Evolutionary conservation across 2,329 filamentous ascomycete species (phyloP).

Genomic region (Aspergillus ochraceoroseus): DNA sequence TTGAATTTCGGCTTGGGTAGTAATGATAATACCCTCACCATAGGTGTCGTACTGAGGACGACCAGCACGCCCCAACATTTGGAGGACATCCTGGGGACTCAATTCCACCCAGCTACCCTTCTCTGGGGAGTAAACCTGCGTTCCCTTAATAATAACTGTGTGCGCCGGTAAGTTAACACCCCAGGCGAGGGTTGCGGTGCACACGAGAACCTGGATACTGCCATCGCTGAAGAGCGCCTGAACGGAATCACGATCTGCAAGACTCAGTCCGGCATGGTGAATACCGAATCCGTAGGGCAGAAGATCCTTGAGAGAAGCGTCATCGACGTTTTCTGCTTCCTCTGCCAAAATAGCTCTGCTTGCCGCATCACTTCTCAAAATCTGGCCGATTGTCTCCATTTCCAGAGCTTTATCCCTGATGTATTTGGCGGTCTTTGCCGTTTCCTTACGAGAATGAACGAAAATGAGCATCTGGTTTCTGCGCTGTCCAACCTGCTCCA

Average conservation of each 20-base stretch:
- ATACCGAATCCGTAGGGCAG: slow-evolving; percentile 97
- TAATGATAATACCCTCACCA: slow-evolving; percentile 98
- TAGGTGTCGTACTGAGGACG: slow-evolving; percentile 96
- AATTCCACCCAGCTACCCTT: slow-evolving; percentile 98
- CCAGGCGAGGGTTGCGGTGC: slow-evolving; percentile 97
- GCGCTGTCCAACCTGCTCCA: slow-evolving; percentile 89
- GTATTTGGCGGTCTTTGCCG: slow-evolving; percentile 92
- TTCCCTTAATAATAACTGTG: slow-evolving; percentile 98
- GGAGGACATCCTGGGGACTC: slow-evolving; percentile 92
- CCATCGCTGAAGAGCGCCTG: slow-evolving; percentile 92
- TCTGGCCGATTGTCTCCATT: slow-evolving; percentile 92
- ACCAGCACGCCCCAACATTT: slow-evolving; percentile 97
- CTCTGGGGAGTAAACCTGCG: slow-evolving; percentile 94
- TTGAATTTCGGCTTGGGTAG: slow-evolving; percentile 87
- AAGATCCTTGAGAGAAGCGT: slow-evolving; percentile 86
- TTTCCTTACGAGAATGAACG: slow-evolving; percentile 96
- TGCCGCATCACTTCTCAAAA: slow-evolving; percentile 85
- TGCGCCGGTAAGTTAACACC: slow-evolving; percentile 97
- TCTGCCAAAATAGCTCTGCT: slow-evolving; percentile 83
- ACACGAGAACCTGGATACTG: slow-evolving; percentile 89
- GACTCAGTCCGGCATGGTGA: slow-evolving; percentile 94
- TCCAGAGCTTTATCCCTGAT: slow-evolving; percentile 97
- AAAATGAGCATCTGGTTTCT: slow-evolving; percentile 99
- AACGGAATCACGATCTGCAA: slow-evolving; percentile 89
- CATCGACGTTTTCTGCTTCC: slow-evolving; percentile 74